Evolutionary conservation across 148 eudicot genomes (phyloP).

Genomic region (Rhododendron ovatum): DNA sequence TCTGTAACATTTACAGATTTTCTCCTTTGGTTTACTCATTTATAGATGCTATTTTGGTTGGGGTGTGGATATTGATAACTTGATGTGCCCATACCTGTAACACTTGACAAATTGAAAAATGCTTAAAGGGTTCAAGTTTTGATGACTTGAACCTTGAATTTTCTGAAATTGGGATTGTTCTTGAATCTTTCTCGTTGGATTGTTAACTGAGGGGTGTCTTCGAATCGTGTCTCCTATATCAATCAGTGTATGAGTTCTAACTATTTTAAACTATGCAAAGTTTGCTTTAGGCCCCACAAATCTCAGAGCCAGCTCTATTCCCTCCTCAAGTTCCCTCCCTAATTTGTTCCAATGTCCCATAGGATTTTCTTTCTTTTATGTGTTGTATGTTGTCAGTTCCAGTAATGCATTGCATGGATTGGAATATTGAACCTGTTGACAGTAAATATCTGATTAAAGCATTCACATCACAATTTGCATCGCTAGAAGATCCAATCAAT

Average conservation of each 20-base stretch:
- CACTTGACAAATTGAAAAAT: neutral
- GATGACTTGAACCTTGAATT: neutral
- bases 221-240: neutral
- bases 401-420: neutral
- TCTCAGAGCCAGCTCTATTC: neutral
- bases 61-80: neutral
- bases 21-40: neutral
- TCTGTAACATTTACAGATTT: neutral
- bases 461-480: neutral
- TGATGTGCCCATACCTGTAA: neutral
- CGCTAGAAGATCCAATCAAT: neutral
- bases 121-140: neutral
- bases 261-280: neutral
- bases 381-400: neutral
- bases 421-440: neutral
- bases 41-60: neutral
- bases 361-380: neutral
- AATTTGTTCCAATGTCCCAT: neutral
- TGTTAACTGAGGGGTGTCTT: neutral
- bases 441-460: neutral
- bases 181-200: neutral
- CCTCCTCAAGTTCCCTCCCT: neutral
- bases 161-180: neutral
- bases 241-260: neutral
- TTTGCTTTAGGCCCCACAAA: neutral